Percentiles rank a stretch among this genome's conserved stretches.
phyloP scores from a whole-genome alignment of 257 asterid genomes.

The Nicotiana sylvestris region DNA sequence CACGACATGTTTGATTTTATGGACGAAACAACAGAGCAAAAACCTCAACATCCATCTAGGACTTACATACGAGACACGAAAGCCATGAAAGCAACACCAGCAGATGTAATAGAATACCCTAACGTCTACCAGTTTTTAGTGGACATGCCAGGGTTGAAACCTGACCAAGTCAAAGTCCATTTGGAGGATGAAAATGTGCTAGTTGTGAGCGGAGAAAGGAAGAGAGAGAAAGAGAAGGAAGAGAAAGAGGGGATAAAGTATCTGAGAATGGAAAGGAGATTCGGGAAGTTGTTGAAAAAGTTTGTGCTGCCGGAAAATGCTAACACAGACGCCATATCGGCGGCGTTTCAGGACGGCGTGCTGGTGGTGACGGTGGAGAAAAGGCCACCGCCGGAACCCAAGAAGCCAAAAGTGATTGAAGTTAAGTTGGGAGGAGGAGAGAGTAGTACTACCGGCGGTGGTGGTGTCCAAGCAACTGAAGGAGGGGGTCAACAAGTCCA shows the following conservation, averaged over 20 bases:
- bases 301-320: conserved; percentile 33
- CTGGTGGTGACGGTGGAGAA: conserved; percentile 25
- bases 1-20: conserved; percentile 25
- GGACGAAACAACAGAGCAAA: background rate
- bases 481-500: background rate
- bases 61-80: conserved; percentile 23
- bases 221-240: conserved; percentile 12
- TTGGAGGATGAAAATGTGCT: conserved; percentile 24
- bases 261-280: conserved; percentile 26
- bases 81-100: conserved; percentile 31
- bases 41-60: conserved; percentile 19
- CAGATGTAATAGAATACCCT: conserved; percentile 27
- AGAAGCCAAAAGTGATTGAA: conserved; percentile 14
- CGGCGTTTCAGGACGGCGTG: conserved; percentile 23
- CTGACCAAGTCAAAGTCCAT: conserved; percentile 23
- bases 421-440: conserved; percentile 1
- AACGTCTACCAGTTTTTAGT: conserved; percentile 21
- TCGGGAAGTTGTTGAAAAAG: conserved; percentile 25
- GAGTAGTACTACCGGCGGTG: background rate
- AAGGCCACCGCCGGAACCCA: conserved; percentile 13
- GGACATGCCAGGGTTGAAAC: conserved; percentile 37
- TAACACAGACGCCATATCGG: conserved; percentile 9
- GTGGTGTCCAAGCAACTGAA: background rate
- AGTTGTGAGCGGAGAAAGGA: conserved; percentile 27
- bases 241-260: conserved; percentile 18